Evolutionary conservation across 345 rosid species (phyloP).

Genomic region (Raphanus raphanistrum): DNA sequence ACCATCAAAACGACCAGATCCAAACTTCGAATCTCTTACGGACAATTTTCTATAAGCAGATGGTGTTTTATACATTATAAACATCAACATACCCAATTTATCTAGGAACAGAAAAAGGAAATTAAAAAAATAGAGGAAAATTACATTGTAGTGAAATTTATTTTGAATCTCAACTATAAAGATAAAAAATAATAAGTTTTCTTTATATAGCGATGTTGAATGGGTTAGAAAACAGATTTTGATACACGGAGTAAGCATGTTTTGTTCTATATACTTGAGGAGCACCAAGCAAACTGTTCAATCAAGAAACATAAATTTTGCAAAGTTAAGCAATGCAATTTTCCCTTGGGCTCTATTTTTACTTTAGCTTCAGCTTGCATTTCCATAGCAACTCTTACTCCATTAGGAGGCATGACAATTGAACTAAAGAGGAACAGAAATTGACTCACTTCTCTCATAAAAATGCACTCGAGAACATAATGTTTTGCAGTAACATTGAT

Average conservation of each 20-base stretch:
- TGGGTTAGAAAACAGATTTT: neutral
- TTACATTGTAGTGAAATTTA: too few relatives aligned
- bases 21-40: too few relatives aligned
- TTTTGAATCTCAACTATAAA: too few relatives aligned
- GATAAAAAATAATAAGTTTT: too few relatives aligned
- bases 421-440: neutral
- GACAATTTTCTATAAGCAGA: too few relatives aligned
- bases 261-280: neutral
- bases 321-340: neutral
- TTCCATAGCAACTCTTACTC: neutral
- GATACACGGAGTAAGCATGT: neutral
- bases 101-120: too few relatives aligned
- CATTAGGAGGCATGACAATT: neutral
- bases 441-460: neutral
- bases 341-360: neutral
- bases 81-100: too few relatives aligned
- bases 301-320: neutral
- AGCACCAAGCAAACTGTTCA: neutral
- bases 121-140: too few relatives aligned
- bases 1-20: too few relatives aligned
- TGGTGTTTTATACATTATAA: too few relatives aligned
- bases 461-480: neutral
- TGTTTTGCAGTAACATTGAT: neutral
- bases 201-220: too few relatives aligned
- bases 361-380: neutral